Evolutionary conservation across 768 basidiomycete species (phyloP).

Genomic region (Psilocybe cyanescens): DNA sequence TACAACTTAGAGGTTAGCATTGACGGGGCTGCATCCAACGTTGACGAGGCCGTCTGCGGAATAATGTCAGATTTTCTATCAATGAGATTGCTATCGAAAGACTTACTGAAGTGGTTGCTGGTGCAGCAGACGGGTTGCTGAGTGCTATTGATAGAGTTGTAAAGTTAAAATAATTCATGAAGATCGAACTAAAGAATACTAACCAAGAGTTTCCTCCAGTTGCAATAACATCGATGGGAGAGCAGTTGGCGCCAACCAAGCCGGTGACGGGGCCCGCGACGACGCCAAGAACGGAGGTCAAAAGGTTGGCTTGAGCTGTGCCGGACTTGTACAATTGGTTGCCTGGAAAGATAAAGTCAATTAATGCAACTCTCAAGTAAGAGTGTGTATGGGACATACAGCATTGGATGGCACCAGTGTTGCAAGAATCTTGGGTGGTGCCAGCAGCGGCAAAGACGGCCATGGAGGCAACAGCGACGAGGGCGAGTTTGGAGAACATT

Average conservation of each 20-base stretch:
- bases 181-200: not conserved
- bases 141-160: slow-evolving; percentile 11
- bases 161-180: not conserved
- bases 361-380: not conserved
- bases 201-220: slow-evolving; percentile 23
- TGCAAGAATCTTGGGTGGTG: slow-evolving; percentile 11
- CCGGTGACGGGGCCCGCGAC: slow-evolving; percentile 20
- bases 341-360: slow-evolving; percentile 7
- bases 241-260: slow-evolving; percentile 27
- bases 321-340: slow-evolving; percentile 9
- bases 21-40: slow-evolving; percentile 27
- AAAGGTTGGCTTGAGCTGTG: not conserved
- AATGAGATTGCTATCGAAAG: not conserved
- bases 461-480: not conserved
- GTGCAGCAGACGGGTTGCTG: slow-evolving; percentile 32
- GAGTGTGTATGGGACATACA: slow-evolving; percentile 15
- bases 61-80: not conserved
- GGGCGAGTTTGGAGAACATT: slow-evolving; percentile 5
- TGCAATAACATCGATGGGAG: slow-evolving; percentile 25
- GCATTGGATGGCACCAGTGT: slow-evolving; percentile 28
- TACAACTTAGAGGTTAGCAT: slow-evolving; percentile 14
- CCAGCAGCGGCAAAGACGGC: slow-evolving; percentile 4
- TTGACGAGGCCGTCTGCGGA: slow-evolving; percentile 23
- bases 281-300: slow-evolving; percentile 21
- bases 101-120: slow-evolving; percentile 30